A percentile compares a stretch with the other conserved stretches of the same genome.
phyloP scores from a whole-genome alignment of 352 stramenopile species.

The Aphanomyces euteiches region DNA sequence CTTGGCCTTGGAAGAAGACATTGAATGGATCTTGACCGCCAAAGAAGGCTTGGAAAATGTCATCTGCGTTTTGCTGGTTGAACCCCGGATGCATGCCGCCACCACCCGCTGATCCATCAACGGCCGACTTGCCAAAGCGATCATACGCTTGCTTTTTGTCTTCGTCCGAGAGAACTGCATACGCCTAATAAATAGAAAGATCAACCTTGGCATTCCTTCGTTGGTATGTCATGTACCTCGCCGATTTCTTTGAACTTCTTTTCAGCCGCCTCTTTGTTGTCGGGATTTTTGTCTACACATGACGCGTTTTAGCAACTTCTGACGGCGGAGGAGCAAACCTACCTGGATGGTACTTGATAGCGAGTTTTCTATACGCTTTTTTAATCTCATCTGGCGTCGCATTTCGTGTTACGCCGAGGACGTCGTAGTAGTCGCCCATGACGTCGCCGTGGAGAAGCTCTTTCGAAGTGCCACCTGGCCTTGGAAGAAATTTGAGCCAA shows the following conservation, averaged over 20 bases:
- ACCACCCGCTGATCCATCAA: constrained; percentile 42
- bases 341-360: constrained; percentile 86
- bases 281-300: constrained; percentile 80
- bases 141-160: constrained; percentile 88
- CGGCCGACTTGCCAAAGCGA: constrained; percentile 81
- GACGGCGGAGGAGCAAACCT: constrained; percentile 41
- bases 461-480: constrained; percentile 5
- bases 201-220: not conserved
- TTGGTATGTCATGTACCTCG: constrained; percentile 41
- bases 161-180: constrained; percentile 87
- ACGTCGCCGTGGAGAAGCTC: not conserved
- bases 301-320: not conserved
- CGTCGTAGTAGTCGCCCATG: constrained; percentile 71
- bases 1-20: constrained; percentile 75
- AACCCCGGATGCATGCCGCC: constrained; percentile 49
- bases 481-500: not conserved
- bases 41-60: constrained; percentile 82
- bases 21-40: constrained; percentile 76
- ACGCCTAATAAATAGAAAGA: constrained; percentile 48
- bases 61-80: constrained; percentile 69
- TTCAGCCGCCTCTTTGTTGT: constrained; percentile 83
- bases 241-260: constrained; percentile 88
- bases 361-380: constrained; percentile 80
- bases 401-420: constrained; percentile 63
- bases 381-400: constrained; percentile 80